Percentiles rank a stretch among this genome's conserved stretches.
These are phyloP conservation scores for Cladophialophora bantiana DNA, from an alignment of 2,329 filamentous ascomycete genomes.

Conservation along the genomic window DNA sequence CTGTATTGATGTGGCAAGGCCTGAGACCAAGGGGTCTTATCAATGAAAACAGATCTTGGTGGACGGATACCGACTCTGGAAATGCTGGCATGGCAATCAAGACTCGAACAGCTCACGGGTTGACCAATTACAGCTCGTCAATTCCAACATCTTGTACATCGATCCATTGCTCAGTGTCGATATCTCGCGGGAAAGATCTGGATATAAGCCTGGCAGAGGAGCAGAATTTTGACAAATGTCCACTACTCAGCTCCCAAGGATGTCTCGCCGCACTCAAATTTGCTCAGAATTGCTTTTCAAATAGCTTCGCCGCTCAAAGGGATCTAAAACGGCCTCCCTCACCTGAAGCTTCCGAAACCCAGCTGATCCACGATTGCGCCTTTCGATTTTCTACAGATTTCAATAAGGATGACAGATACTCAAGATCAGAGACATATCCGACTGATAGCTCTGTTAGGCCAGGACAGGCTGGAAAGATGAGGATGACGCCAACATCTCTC, in stretches of 20 bases:
- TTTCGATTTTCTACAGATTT: not conserved
- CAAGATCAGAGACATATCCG: not conserved
- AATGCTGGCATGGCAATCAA: not conserved
- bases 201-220: not conserved
- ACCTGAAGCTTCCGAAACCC: not conserved
- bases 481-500: not conserved
- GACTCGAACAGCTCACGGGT: not conserved
- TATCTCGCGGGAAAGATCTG: not conserved
- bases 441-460: not conserved
- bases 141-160: not conserved
- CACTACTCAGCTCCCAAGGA: not conserved
- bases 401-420: not conserved
- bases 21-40: not conserved
- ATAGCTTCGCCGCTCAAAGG: not conserved
- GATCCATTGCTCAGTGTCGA: not conserved
- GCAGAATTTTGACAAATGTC: not conserved
- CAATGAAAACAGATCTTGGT: not conserved
- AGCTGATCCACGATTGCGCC: not conserved
- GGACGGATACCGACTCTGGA: not conserved
- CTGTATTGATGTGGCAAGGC: not conserved
- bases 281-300: not conserved
- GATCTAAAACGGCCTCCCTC: not conserved
- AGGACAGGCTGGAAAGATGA: not conserved
- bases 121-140: not conserved
- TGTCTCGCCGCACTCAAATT: not conserved